Evolutionary conservation across 129 eudicot genomes (phyloP), one percentile per base, ranked within the genome.

Genomic region (Tanacetum coccineum): DNA sequence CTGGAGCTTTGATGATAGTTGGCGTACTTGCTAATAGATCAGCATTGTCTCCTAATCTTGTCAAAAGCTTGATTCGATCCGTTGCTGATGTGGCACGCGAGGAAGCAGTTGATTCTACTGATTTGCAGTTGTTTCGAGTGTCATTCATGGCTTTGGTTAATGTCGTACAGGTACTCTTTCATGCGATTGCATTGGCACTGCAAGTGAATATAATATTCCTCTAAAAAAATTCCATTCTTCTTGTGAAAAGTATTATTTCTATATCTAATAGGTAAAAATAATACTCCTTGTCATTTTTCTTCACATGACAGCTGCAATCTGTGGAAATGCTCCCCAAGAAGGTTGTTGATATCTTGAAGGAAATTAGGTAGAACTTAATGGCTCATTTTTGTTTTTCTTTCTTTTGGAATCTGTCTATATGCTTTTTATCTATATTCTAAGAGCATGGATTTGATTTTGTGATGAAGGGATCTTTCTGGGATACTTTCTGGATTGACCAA

Each of bases 1-100:
- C 96, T 53, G 86, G 96, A 67, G 80, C 96, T 28, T 73, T 93
- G 77, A 93, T 93, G 90, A 84, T 93, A 67, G 89, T 84, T 78
- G 83, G 86, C 47, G 65, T 84, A 60, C 82, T 88, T 40, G 89
- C 95, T 60, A 79, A 81, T 66, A 93, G 86, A 79, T 79, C 80
- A 67, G 40, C 81, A 57, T 71, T 93, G 72, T 82, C 96, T 60
- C 66, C 86, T 65, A 76, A 71, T 76, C 84, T 93, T 47, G 82
- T 79, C 57, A 84, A 82, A 75, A 84, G 82, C 81, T 82, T 93
- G 79, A 70, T 86, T 32, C 87, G 86, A 19, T 82, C 90, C 25
- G 64, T 93, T 58, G 85, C 87, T 74, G 92, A 69, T 2, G 65
- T 85, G 51, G 95, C 91, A 49, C 87, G 73, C 19, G 80, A 78